Percentiles rank a stretch among this genome's conserved stretches.
Conservation (phyloP, 2,329 filamentous ascomycete species). For the Apiospora saccharicola region DNA sequence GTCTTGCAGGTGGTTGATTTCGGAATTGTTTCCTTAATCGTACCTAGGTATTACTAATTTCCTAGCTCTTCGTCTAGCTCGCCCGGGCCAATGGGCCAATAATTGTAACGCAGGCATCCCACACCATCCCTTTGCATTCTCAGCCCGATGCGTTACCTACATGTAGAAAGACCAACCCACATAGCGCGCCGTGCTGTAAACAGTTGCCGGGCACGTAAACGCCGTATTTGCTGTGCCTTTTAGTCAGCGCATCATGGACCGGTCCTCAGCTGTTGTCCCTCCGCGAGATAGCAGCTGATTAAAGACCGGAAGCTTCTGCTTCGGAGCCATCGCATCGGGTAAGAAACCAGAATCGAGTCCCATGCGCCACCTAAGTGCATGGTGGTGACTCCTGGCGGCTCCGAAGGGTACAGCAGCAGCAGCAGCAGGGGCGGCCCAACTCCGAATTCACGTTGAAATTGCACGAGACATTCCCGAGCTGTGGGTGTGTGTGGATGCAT, state of each 20-base stretch:
- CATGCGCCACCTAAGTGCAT: background rate
- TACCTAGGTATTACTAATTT: constrained; percentile 14
- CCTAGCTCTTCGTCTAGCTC: background rate
- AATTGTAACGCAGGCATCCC: constrained; percentile 1
- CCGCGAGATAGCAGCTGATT: background rate
- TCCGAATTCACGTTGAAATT: constrained; percentile 14
- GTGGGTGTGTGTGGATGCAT: constrained; percentile 18
- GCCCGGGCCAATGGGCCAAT: constrained; percentile 10
- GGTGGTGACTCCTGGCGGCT: background rate
- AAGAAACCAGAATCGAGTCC: background rate
- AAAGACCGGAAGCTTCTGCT: background rate
- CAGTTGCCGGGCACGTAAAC: background rate
- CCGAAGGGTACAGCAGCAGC: background rate
- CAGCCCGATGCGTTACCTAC: constrained; percentile 6
- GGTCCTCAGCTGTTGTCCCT: background rate
- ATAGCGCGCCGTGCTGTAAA: constrained; percentile 3
- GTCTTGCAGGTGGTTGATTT: constrained; percentile 7
- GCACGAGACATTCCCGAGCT: constrained; percentile 20
- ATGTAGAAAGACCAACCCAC: background rate
- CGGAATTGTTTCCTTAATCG: constrained; percentile 20
- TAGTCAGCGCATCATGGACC: background rate
- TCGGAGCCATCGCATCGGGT: background rate
- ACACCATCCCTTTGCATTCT: constrained; percentile 14
- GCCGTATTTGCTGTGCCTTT: constrained; percentile 8
- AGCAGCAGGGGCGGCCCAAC: constrained; percentile 12